Percentiles rank a stretch among this genome's conserved stretches.
These are phyloP conservation scores for Rhododendron vialii DNA, from an alignment of 148 eudicot genomes.

Conservation along the genomic window DNA sequence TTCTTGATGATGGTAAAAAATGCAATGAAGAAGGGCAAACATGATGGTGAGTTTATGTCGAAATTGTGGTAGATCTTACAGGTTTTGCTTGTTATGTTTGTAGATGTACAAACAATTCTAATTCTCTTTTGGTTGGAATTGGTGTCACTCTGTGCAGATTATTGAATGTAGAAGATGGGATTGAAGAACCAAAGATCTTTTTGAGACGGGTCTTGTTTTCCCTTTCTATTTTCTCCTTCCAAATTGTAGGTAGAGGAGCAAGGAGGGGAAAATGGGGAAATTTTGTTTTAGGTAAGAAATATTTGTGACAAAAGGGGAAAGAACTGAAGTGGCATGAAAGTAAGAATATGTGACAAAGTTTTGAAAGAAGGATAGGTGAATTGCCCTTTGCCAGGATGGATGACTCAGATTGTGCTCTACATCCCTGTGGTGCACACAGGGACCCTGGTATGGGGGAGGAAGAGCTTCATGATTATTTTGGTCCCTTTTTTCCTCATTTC, in stretches of 20 bases:
- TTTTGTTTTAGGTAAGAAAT: constrained; percentile 14
- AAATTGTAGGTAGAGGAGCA: background rate
- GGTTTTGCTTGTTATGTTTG: background rate
- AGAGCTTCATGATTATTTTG: background rate
- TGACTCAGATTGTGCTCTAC: no score
- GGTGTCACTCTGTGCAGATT: constrained; percentile 57
- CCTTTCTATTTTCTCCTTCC: constrained; percentile 14
- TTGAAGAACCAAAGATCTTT: constrained; percentile 19
- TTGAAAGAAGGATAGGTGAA: background rate
- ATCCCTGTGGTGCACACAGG: no score
- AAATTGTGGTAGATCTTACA: background rate
- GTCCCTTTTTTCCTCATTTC: constrained; percentile 23
- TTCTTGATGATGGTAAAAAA: constrained; percentile 65
- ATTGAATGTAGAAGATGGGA: constrained; percentile 35
- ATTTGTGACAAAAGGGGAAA: constrained; percentile 15
- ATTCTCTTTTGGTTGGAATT: constrained; percentile 4
- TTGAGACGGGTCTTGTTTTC: constrained; percentile 27
- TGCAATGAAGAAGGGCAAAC: constrained; percentile 50
- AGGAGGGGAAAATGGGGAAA: background rate
- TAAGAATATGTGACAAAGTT: background rate
- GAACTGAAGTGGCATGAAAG: background rate
- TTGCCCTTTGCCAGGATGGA: constrained; percentile 3
- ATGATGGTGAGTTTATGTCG: constrained; percentile 55
- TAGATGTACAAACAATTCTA: background rate
- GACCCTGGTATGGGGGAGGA: background rate